These are phyloP conservation scores for Lentinula novae-zelandiae DNA, from an alignment of 1,284 basidiomycete genomes.

Conservation along the genomic window DNA sequence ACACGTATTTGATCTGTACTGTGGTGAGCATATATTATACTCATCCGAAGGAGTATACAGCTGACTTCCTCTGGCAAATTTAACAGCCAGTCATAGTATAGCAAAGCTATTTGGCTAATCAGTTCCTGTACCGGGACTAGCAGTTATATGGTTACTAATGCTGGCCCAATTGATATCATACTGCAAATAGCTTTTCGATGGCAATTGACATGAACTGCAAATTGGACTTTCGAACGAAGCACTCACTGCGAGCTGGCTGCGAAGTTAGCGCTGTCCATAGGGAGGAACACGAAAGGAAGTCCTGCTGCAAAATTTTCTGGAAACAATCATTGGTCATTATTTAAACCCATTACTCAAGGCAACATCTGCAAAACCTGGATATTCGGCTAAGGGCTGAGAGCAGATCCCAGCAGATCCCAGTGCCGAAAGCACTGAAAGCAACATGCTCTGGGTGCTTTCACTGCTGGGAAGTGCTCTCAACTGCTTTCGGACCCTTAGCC, in stretches of 20 bases:
- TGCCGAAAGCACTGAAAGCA: too few species aligned
- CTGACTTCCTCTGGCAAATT: conserved; percentile 20
- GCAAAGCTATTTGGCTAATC: conserved; percentile 12
- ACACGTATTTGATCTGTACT: conserved; percentile 19
- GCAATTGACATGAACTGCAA: too few species aligned
- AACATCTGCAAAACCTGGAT: too few species aligned
- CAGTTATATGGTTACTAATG: conserved; percentile 3
- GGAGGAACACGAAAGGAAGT: too few species aligned
- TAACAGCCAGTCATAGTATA: conserved; percentile 21
- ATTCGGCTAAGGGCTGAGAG: too few species aligned
- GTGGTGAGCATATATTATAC: neutral
- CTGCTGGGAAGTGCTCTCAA: too few species aligned
- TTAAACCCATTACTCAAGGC: neutral
- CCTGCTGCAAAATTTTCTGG: neutral
- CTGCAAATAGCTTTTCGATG: conserved; percentile 2
- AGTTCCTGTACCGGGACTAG: neutral
- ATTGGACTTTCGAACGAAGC: too few species aligned
- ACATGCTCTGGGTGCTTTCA: too few species aligned
- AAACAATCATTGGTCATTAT: neutral
- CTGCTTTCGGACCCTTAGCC: too few species aligned
- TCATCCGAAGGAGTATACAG: neutral
- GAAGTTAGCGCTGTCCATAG: neutral
- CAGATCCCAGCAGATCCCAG: too few species aligned
- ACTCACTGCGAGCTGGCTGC: neutral
- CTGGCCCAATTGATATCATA: conserved; percentile 14